Evolutionary conservation across 2,329 filamentous ascomycete species (phyloP).

Genomic region (Microcyclospora pomicola): DNA sequence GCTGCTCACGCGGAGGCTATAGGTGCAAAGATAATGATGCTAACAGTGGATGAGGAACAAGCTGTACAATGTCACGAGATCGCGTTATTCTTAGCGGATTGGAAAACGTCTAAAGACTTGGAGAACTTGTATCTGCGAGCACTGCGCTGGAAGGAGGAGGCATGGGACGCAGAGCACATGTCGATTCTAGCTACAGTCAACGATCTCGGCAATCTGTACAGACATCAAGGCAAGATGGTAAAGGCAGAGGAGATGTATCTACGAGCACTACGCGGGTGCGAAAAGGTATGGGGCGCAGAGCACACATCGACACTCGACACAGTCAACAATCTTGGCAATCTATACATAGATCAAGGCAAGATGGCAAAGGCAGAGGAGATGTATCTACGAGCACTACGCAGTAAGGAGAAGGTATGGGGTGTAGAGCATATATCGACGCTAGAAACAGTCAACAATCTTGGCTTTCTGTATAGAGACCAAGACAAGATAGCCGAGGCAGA

Average conservation of each 20-base stretch:
- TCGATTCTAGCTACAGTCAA: conserved; percentile 5
- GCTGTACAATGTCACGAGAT: background rate
- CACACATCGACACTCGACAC: conserved; percentile 4
- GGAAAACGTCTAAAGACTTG: conserved; percentile 6
- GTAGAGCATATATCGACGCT: conserved; percentile 5
- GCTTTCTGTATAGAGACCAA: conserved; percentile 2
- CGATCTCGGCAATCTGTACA: conserved; percentile 3
- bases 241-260: conserved; percentile 7
- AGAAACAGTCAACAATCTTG: conserved; percentile 4
- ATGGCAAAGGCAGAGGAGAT: conserved; percentile 7
- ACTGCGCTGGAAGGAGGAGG: conserved; percentile 6
- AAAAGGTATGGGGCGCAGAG: conserved; percentile 3
- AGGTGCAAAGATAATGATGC: too few relatives aligned
- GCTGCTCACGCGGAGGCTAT: background rate
- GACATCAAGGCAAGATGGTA: conserved; percentile 3
- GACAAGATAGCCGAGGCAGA: background rate
- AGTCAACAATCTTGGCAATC: conserved; percentile 6
- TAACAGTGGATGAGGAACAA: conserved; percentile 4
- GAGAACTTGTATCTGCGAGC: conserved; percentile 6
- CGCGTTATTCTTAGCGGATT: background rate
- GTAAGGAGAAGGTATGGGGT: conserved; percentile 3
- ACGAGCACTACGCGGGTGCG: conserved; percentile 3
- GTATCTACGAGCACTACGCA: conserved; percentile 5
- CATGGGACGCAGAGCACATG: conserved; percentile 5
- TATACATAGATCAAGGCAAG: conserved; percentile 7